Evolutionary conservation across 345 rosid genomes (phyloP).

Genomic region (Pistacia integerrima): DNA sequence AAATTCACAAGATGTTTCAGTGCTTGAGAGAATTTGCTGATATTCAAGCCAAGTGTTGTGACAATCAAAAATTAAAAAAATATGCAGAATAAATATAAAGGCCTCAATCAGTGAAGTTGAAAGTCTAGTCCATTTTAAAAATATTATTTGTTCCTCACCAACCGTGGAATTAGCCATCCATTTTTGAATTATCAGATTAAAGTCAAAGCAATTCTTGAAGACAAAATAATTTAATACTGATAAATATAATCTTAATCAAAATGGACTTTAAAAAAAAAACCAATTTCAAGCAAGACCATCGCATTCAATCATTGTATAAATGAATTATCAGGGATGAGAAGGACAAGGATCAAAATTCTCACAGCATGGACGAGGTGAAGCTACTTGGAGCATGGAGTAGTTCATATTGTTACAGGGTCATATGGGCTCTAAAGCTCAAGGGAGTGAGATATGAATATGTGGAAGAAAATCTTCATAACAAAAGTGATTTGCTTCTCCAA

Average conservation of each 20-base stretch:
- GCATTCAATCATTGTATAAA: not conserved
- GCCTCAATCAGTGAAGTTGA: too few relatives aligned
- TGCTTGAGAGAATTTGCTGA: too few relatives aligned
- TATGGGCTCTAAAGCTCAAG: slow-evolving; percentile 42
- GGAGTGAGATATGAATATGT: slow-evolving; percentile 31
- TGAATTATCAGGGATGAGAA: not conserved
- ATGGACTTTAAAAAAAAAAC: not conserved
- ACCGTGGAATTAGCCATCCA: not conserved
- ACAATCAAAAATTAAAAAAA: too few relatives aligned
- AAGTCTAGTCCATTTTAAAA: too few relatives aligned
- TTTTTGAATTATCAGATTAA: not conserved
- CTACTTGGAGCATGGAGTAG: slow-evolving; percentile 42
- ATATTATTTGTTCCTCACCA: not conserved
- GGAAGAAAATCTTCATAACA: slow-evolving; percentile 34
- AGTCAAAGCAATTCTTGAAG: not conserved
- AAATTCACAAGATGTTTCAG: too few relatives aligned
- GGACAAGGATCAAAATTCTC: not conserved
- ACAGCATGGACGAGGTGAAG: slow-evolving; percentile 32
- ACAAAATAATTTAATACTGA: not conserved
- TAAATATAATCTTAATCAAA: not conserved
- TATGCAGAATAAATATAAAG: too few relatives aligned
- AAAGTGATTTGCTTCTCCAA: slow-evolving; percentile 37
- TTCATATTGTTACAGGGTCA: slow-evolving; percentile 30
- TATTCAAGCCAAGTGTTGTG: too few relatives aligned
- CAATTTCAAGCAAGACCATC: slow-evolving; percentile 2